Evolutionary conservation across 257 asterid genomes (phyloP).

Genomic region (Verbena officinalis): DNA sequence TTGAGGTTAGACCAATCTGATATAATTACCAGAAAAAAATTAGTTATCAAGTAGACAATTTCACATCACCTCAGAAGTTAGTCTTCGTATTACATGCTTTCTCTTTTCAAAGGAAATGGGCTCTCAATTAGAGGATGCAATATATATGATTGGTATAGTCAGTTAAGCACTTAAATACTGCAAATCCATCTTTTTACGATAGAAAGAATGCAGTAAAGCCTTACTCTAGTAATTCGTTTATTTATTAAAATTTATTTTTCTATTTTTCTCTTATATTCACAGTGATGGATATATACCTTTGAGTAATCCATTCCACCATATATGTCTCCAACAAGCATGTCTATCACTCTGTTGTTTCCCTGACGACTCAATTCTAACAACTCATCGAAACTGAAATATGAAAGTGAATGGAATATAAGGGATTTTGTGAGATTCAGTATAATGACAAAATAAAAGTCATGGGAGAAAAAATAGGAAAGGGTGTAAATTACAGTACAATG

Average conservation of each 20-base stretch:
- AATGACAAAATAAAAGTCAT: slow-evolving; percentile 13
- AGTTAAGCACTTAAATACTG: slow-evolving; percentile 2
- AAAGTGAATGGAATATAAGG: slow-evolving; percentile 15
- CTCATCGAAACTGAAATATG: slow-evolving; percentile 76
- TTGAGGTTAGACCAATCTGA: slow-evolving; percentile 88
- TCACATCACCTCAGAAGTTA: slow-evolving; percentile 6
- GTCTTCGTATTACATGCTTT: not conserved
- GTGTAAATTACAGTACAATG: slow-evolving; percentile 1
- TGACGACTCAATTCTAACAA: slow-evolving; percentile 77
- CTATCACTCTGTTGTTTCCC: slow-evolving; percentile 88
- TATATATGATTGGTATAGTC: slow-evolving; percentile 1
- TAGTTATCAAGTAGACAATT: slow-evolving; percentile 17
- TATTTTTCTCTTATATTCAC: no score
- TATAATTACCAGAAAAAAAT: slow-evolving; percentile 4
- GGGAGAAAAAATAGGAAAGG: slow-evolving; percentile 18
- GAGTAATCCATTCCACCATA: slow-evolving; percentile 83
- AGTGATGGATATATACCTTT: slow-evolving; percentile 47
- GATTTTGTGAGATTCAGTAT: slow-evolving; percentile 12
- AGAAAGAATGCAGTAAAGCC: not conserved
- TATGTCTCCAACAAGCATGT: slow-evolving; percentile 98
- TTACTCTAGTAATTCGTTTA: slow-evolving; percentile 6
- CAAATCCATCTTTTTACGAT: not conserved
- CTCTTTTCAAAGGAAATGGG: not conserved
- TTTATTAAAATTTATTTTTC: no score
- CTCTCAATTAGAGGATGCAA: not conserved